A percentile compares a stretch with the other conserved stretches of the same genome.
phyloP scores from a whole-genome alignment of 2,329 filamentous ascomycete genomes.

The Epichloe sylvatica region DNA sequence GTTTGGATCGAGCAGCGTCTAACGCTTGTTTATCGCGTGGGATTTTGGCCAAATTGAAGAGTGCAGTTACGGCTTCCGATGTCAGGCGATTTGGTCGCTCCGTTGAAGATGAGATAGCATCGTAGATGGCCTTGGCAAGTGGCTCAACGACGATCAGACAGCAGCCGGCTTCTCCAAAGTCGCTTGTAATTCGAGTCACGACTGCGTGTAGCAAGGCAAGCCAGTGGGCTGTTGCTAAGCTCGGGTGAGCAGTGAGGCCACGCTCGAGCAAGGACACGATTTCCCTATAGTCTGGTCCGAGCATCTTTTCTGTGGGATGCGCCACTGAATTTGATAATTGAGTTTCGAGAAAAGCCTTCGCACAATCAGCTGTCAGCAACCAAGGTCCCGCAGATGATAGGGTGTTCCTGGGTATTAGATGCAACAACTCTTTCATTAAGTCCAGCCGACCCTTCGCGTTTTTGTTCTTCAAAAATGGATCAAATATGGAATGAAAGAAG shows the following conservation, averaged over 20 bases:
- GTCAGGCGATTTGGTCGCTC: conserved; percentile 15
- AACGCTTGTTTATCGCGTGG: conserved; percentile 48
- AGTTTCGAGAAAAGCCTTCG: conserved; percentile 29
- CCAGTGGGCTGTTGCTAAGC: conserved; percentile 35
- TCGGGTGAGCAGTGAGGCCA: conserved; percentile 38
- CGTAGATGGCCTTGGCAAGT: conserved; percentile 42
- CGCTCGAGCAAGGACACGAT: conserved; percentile 52
- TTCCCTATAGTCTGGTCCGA: conserved; percentile 57
- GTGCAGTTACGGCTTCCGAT: conserved; percentile 17
- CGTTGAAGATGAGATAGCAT: conserved; percentile 10
- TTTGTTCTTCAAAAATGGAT: conserved; percentile 44
- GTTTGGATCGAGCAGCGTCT: conserved; percentile 46
- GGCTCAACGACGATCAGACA: conserved; percentile 58
- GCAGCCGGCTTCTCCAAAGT: conserved; percentile 54
- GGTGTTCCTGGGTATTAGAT: conserved; percentile 31
- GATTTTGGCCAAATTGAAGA: conserved; percentile 35
- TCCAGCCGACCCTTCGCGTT: conserved; percentile 29
- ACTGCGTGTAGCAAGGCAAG: conserved; percentile 42
- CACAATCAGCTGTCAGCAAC: conserved; percentile 34
- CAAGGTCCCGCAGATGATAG: conserved; percentile 36
- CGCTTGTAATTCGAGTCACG: conserved; percentile 40
- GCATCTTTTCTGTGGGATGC: conserved; percentile 24
- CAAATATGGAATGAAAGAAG: conserved; percentile 38
- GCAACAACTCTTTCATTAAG: conserved; percentile 37
- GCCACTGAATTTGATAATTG: background rate